Base-by-base conservation (phyloP, 257 asterid species). In the Anisodus tanguticus region DNA sequence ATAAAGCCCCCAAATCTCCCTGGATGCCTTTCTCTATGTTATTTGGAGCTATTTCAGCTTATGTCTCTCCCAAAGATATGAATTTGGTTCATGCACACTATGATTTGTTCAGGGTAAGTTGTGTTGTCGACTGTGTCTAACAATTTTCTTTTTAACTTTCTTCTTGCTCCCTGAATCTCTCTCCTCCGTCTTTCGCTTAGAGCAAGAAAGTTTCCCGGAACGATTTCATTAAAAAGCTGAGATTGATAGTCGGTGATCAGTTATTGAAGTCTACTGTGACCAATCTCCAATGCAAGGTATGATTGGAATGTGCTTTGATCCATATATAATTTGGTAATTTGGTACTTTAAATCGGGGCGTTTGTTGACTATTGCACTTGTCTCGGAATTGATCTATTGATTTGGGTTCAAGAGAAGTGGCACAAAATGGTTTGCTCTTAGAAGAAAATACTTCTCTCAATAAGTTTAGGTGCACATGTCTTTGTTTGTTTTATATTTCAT, bases 21-120 rank as follows among this genome's bases (percentile, higher is more conserved):
- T 88, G 89, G 89, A 86, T 88, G 90, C 87, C 89, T 82, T 88
- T 88, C 83, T 79, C 87, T 84, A 74, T 66, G 86, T 59, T 88
- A 55, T 86, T 88, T 83, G 83, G 77, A 69, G 89, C 89, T 82
- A 86, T 88, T 80, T 84, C 88, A 26, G 84, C 81, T 71, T 57
- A 88, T 60, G 83, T 88, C n/a, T 79, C 88, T 54, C 39, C 79
- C 1, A 15, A 79, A 54, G 87, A 84, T 39, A 78, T 88, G 90
- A 57, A 88, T 45, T 79, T 63, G 78, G 86, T 88, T 49, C 86
- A 82, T 66, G 22, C 81, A 39, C 79, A 88, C 72, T 88, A 88
- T 84, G 89, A 72, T 8, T 79, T 82, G 84, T 88, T 88, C 82
- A 78, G 89, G 89, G 89, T 88, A 88, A 70, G 90, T 49, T 69